phyloP scores from a whole-genome alignment of 768 basidiomycete genomes.

The Coprinopsis cinerea region DNA sequence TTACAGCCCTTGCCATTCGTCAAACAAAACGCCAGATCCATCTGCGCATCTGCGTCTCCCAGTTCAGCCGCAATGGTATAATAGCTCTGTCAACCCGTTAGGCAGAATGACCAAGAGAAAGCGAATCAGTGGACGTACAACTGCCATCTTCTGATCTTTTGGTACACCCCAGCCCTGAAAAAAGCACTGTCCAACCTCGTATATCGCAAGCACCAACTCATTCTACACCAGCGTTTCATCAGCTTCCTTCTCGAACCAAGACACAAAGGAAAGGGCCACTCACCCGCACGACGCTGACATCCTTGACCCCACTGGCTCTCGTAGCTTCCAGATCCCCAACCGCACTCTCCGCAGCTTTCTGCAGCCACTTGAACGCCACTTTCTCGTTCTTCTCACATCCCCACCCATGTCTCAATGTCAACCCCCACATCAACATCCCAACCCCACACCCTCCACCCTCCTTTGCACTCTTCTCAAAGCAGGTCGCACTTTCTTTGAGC shows the following conservation, averaged over 20 bases:
- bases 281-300: conserved; percentile 51
- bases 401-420: conserved; percentile 85
- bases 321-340: conserved; percentile 69
- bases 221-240: conserved; percentile 33
- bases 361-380: conserved; percentile 76
- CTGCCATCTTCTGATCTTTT: conserved; percentile 87
- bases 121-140: conserved; percentile 42
- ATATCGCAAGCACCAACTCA: conserved; percentile 83
- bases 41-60: conserved; percentile 84
- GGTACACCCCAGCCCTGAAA: conserved; percentile 87
- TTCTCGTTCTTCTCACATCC: conserved; percentile 77
- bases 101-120: not conserved
- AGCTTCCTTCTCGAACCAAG: not conserved
- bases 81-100: conserved; percentile 52
- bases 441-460: conserved; percentile 75
- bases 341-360: conserved; percentile 75
- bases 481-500: conserved; percentile 59
- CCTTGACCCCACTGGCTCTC: conserved; percentile 40
- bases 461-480: conserved; percentile 73
- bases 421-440: conserved; percentile 91
- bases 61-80: conserved; percentile 78
- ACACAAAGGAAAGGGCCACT: conserved; percentile 3
- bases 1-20: conserved; percentile 86
- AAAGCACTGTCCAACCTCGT: conserved; percentile 91
- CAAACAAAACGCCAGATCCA: conserved; percentile 78